Conservation (phyloP, 2,329 filamentous ascomycete species). For the Akanthomyces lecanii region DNA sequence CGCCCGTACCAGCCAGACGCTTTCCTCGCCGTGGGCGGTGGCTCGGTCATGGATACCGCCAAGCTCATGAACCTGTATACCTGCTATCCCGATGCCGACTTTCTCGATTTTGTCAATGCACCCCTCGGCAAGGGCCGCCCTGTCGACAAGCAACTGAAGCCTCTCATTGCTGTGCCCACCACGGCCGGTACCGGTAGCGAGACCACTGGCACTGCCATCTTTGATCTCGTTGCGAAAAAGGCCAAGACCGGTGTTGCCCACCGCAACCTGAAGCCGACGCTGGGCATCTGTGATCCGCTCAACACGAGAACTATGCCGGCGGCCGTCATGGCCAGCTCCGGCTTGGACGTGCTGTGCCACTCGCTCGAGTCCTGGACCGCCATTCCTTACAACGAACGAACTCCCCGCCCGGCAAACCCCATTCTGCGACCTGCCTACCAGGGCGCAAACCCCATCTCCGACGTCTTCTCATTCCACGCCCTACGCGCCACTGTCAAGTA, state of each 20-base stretch:
- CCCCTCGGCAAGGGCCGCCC: constrained; percentile 83
- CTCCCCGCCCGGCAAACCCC: constrained; percentile 80
- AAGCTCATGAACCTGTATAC: constrained; percentile 98
- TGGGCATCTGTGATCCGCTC: constrained; percentile 79
- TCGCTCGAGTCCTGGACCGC: constrained; percentile 96
- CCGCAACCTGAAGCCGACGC: constrained; percentile 88
- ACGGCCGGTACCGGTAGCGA: constrained; percentile 86
- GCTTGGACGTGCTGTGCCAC: constrained; percentile 93
- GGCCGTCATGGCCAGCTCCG: constrained; percentile 86
- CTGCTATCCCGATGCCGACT: constrained; percentile 84
- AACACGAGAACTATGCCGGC: constrained; percentile 96
- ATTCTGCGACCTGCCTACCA: constrained; percentile 92
- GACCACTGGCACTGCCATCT: constrained; percentile 96
- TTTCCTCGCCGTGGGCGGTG: constrained; percentile 83
- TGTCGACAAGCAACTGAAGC: constrained; percentile 64
- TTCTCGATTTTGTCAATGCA: constrained; percentile 96
- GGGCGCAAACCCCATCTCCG: constrained; percentile 94
- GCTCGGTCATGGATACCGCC: constrained; percentile 95
- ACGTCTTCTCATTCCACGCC: constrained; percentile 90
- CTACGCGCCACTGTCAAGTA: constrained; percentile 84
- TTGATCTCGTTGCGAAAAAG: constrained; percentile 83
- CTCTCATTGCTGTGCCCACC: constrained; percentile 78
- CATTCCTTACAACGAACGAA: constrained; percentile 86
- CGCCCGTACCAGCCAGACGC: constrained; percentile 80
- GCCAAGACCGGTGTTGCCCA: constrained; percentile 97